phyloP scores from a whole-genome alignment of 2,329 filamentous ascomycete genomes.

The Scedosporium apiospermum region DNA sequence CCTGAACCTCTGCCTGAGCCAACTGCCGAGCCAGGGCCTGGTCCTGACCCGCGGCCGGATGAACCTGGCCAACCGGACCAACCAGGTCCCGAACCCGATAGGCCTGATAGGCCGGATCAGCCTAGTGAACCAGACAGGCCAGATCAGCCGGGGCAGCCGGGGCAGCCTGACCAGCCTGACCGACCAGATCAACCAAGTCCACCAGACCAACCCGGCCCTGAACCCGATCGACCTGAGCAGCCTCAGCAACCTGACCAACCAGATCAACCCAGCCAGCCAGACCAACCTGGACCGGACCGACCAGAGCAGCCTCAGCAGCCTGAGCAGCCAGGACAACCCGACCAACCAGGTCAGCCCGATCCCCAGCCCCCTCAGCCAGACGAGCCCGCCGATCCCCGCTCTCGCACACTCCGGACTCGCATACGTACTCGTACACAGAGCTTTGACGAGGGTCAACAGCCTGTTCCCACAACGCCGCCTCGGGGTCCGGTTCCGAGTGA shows the following conservation, averaged over 20 bases:
- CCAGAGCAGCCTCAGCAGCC: neutral
- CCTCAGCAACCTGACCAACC: neutral
- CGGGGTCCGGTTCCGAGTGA: neutral
- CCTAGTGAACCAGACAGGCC: neutral
- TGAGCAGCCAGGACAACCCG: neutral
- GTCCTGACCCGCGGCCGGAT: neutral
- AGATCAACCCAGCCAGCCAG: neutral
- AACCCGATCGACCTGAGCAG: neutral
- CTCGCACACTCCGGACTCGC: neutral
- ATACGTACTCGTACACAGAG: neutral
- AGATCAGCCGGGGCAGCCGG: neutral
- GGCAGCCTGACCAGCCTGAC: neutral
- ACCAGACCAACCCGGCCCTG: neutral
- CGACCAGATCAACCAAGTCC: neutral
- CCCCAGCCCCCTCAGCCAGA: neutral
- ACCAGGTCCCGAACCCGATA: neutral
- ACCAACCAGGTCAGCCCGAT: neutral
- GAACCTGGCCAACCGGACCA: neutral
- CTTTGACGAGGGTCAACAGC: neutral
- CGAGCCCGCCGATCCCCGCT: neutral
- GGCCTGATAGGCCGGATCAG: neutral
- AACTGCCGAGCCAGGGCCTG: neutral
- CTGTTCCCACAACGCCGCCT: neutral
- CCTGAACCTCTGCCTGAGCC: neutral
- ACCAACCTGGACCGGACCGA: neutral